Evolutionary conservation across 75 land plant genomes (phyloP).

Genomic region (Adiantum capillusveneris): DNA sequence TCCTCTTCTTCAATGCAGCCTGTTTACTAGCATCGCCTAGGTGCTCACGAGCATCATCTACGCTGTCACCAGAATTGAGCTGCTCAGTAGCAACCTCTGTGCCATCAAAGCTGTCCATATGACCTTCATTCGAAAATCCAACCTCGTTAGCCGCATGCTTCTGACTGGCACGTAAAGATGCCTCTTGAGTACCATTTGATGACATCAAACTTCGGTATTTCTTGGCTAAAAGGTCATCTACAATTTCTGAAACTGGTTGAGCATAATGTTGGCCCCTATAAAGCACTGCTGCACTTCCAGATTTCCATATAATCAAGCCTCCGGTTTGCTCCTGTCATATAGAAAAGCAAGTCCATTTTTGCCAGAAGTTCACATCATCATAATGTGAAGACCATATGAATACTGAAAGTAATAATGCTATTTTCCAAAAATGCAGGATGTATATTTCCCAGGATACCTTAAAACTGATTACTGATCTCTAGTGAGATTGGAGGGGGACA

Average conservation of each 20-base stretch:
- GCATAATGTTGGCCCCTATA: constrained; percentile 50
- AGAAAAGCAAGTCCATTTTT: constrained; percentile 1
- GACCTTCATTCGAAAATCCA: neutral
- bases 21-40: neutral
- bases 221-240: neutral
- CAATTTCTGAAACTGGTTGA: constrained; percentile 12
- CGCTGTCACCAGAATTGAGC: too few species aligned
- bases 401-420: too few species aligned
- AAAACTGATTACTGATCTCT: too few species aligned
- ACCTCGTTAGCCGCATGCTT: neutral
- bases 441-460: too few species aligned
- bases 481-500: too few species aligned
- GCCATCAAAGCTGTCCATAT: too few species aligned
- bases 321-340: constrained; percentile 48
- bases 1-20: neutral
- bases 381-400: too few species aligned
- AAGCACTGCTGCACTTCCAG: constrained; percentile 51
- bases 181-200: neutral
- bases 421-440: too few species aligned
- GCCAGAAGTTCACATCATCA: too few species aligned
- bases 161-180: neutral
- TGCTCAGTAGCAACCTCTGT: too few species aligned
- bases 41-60: neutral
- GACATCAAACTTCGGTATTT: neutral
- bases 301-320: constrained; percentile 68